Conservation (phyloP, 2,329 filamentous ascomycete genomes). For the Claviceps monticola region DNA sequence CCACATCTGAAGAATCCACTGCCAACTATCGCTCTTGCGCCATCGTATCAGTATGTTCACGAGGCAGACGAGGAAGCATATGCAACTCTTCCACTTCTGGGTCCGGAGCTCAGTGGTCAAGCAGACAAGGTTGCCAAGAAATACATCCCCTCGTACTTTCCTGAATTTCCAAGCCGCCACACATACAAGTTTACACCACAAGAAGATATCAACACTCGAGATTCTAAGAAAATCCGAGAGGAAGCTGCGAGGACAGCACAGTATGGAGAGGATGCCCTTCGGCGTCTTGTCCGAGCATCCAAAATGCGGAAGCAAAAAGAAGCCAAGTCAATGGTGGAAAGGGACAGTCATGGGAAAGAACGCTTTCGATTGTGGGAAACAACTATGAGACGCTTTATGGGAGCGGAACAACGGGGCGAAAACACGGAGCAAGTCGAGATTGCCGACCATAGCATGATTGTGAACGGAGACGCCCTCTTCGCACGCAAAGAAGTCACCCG, state of each 20-base stretch:
- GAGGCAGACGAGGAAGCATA: constrained; percentile 26
- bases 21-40: constrained; percentile 22
- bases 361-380: constrained; percentile 47
- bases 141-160: constrained; percentile 46
- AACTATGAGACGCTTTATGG: constrained; percentile 43
- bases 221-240: constrained; percentile 44
- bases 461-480: constrained; percentile 41
- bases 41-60: constrained; percentile 24
- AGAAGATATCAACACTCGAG: constrained; percentile 30
- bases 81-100: constrained; percentile 30
- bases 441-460: constrained; percentile 51
- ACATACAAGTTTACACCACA: constrained; percentile 48
- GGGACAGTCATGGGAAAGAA: constrained; percentile 36
- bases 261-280: constrained; percentile 47
- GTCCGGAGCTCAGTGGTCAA: constrained; percentile 43
- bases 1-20: constrained; percentile 44
- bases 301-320: constrained; percentile 54
- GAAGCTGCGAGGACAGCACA: constrained; percentile 46
- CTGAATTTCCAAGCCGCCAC: constrained; percentile 49
- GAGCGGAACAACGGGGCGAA: constrained; percentile 16
- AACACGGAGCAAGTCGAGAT: constrained; percentile 32
- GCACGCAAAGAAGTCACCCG: constrained; percentile 39
- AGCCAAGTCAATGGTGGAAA: constrained; percentile 40
- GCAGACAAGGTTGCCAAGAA: constrained; percentile 38
- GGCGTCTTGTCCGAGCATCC: constrained; percentile 44